Conservation (phyloP, 495 filamentous ascomycete species). For the Oidiodendron maius region DNA sequence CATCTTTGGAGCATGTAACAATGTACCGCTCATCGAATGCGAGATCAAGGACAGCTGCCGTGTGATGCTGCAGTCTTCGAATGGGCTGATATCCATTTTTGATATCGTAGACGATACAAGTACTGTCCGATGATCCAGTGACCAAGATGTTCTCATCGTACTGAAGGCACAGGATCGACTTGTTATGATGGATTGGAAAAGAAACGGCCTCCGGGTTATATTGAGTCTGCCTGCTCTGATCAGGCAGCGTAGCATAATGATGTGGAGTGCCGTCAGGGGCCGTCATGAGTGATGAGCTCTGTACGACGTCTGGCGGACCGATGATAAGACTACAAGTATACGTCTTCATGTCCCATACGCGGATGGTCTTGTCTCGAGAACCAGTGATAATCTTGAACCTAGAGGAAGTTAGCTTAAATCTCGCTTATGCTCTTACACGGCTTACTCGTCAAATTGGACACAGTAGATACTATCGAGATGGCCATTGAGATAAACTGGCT, state of each 20-base stretch:
- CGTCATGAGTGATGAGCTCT: slow-evolving; percentile 34
- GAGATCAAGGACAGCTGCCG: slow-evolving; percentile 84
- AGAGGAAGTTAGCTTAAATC: slow-evolving; percentile 19
- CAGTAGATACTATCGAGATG: slow-evolving; percentile 96
- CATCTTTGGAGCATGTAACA: slow-evolving; percentile 93
- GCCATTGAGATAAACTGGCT: slow-evolving; percentile 81
- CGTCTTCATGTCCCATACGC: slow-evolving; percentile 89
- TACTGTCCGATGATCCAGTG: slow-evolving; percentile 87
- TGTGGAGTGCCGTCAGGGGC: slow-evolving; percentile 33
- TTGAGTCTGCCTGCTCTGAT: slow-evolving; percentile 30
- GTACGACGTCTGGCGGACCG: slow-evolving; percentile 47
- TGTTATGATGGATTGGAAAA: slow-evolving; percentile 61
- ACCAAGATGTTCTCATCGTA: slow-evolving; percentile 91
- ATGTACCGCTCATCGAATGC: slow-evolving; percentile 89
- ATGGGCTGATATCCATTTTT: slow-evolving; percentile 70
- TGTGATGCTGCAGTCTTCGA: slow-evolving; percentile 67
- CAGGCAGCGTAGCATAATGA: slow-evolving; percentile 42
- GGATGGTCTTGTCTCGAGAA: slow-evolving; percentile 89
- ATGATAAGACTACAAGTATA: slow-evolving; percentile 79
- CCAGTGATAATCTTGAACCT: slow-evolving; percentile 94
- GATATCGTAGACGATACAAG: slow-evolving; percentile 88
- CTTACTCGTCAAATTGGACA: slow-evolving; percentile 93
- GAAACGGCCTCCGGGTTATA: slow-evolving; percentile 40
- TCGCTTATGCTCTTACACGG: neutral
- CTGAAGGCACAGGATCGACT: slow-evolving; percentile 89